Percentiles rank a stretch among this genome's conserved stretches.
These are phyloP conservation scores for Eucalyptus tenuipes DNA, from an alignment of 345 rosid genomes.

Conservation along the genomic window DNA sequence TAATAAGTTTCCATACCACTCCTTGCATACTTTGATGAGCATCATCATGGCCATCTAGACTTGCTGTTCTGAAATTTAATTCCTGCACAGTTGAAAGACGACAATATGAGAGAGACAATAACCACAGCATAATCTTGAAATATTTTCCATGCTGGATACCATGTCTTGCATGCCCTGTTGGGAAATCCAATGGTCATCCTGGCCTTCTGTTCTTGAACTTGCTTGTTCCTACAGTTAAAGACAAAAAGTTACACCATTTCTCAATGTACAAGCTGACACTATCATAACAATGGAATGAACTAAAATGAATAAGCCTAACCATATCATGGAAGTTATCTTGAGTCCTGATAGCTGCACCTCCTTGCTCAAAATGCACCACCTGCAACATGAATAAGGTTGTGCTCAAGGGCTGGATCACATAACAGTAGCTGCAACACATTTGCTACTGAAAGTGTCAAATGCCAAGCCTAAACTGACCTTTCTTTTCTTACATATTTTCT, in stretches of 20 bases:
- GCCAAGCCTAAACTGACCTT: slow-evolving; percentile 26
- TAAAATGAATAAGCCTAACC: background rate
- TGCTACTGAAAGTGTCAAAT: background rate
- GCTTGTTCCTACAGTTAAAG: slow-evolving; percentile 17
- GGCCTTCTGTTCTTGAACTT: slow-evolving; percentile 25
- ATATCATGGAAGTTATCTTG: slow-evolving; percentile 27
- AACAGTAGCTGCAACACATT: background rate
- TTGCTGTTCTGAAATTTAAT: slow-evolving; percentile 30
- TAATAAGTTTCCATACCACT: slow-evolving; percentile 10
- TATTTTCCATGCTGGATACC: slow-evolving; percentile 2
- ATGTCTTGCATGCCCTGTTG: slow-evolving; percentile 20
- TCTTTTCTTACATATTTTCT: slow-evolving; percentile 34
- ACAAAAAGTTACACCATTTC: background rate
- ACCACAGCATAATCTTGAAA: background rate
- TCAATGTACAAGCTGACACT: background rate
- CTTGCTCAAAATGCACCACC: slow-evolving; percentile 5
- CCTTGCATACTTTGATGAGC: slow-evolving; percentile 12
- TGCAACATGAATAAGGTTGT: background rate
- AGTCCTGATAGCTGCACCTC: background rate
- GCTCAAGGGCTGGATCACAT: background rate
- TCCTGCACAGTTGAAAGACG: slow-evolving; percentile 6
- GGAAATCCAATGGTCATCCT: slow-evolving; percentile 29
- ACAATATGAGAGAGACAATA: background rate
- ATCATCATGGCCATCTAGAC: slow-evolving; percentile 19
- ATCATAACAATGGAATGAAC: background rate